These are phyloP conservation scores for Betula pendula DNA, from an alignment of 306 rosid genomes.

Conservation along the genomic window DNA sequence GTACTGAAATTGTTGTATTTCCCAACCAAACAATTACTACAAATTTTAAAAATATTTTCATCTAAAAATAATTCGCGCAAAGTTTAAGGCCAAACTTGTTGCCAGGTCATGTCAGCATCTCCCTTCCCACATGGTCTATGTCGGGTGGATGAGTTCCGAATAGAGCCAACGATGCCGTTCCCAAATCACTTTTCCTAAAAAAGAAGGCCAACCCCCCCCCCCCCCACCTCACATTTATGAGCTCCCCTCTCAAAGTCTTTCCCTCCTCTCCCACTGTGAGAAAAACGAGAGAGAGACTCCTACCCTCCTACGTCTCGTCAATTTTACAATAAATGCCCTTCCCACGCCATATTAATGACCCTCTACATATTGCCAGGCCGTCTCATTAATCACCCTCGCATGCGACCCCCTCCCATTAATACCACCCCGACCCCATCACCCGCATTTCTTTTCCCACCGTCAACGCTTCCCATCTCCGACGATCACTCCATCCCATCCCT, in stretches of 20 bases:
- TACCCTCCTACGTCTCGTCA: slow-evolving; percentile 9
- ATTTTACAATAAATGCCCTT: slow-evolving; percentile 37
- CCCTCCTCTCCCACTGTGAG: background rate
- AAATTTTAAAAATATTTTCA: no score
- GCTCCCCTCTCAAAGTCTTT: background rate
- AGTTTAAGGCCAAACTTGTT: no score
- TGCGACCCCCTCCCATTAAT: slow-evolving; percentile 49
- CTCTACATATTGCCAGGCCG: slow-evolving; percentile 43
- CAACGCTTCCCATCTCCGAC: slow-evolving; percentile 36
- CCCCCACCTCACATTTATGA: background rate
- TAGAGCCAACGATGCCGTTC: no score
- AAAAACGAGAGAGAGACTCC: no score
- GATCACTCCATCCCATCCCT: slow-evolving; percentile 10
- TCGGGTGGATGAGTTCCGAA: background rate
- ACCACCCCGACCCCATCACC: slow-evolving; percentile 7
- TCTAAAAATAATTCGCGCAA: no score
- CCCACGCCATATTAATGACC: slow-evolving; percentile 39
- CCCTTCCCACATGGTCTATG: background rate
- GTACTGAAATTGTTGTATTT: no score
- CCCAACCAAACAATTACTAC: no score
- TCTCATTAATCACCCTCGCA: slow-evolving; percentile 38
- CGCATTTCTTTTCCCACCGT: slow-evolving; percentile 1
- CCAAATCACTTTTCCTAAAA: background rate
- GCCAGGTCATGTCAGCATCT: background rate
- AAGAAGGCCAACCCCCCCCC: background rate